Base-by-base conservation (phyloP, 73 alveolate species). In the Paramecium pentaurelia region DNA sequence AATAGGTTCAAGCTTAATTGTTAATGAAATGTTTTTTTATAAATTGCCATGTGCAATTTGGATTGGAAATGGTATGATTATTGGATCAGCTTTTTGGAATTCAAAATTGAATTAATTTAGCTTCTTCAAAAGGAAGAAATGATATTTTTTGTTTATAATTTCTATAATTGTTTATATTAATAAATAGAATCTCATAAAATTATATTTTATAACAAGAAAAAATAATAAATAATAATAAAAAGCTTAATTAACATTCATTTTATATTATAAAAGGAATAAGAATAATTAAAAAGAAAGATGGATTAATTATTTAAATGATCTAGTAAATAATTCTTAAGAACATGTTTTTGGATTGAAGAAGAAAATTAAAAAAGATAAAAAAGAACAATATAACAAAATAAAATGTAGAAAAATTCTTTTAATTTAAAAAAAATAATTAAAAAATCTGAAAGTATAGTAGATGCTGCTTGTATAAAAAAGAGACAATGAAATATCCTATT, bases 81-180 rank as follows among this genome's bases (percentile, higher is more conserved):
- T 95, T 84, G 90, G 92, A 70, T 95, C 96, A 16, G 97, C 98
- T 6, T 91, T 95, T 47, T 93, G 97, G 97, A 95, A 95, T 91
- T 95, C 98, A 32, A 64, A 1, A 34, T 64, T 64, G 30, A 64
- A 64, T 64, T 32, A 64, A 34, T 64, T 64, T 14, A 64, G 84
- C 12, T 64, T 64, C 47, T 64, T 64, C 12, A 64, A 64, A 27
- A 64, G 84, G 30, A 64, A 34, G 28, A 64, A 64, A 32, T 64
- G 84, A 64, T 3, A 54, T 7, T 3, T 2, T 16, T 54, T 54
- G 70, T 54, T 54, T 54, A n/a, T 54, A 16, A 54, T 49, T 49
- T 49, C 27, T 49, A 49, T 49, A 49, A 14, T 49, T 16, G 60
- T 49, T 49, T 49, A 49, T 49, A 49, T 8, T 16, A 12, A 54